A percentile compares a stretch with the other conserved stretches of the same genome.
phyloP scores from a whole-genome alignment of 176 grass and related monocot species.

The Phragmites australis region DNA sequence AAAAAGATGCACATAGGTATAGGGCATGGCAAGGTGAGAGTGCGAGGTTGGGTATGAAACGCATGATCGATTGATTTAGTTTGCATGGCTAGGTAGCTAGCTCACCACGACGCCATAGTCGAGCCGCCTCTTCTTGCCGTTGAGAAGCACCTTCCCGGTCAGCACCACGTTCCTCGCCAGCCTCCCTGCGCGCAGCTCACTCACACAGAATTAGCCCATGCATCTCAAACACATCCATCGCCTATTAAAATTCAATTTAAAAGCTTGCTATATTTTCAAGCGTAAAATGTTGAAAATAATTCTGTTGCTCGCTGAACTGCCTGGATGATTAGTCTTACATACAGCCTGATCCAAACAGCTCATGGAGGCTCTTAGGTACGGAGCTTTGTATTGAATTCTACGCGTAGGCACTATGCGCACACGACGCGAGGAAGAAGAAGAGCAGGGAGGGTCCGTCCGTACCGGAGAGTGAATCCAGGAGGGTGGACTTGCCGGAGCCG shows the following conservation, averaged over 20 bases:
- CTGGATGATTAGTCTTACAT: background rate
- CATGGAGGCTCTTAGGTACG: background rate
- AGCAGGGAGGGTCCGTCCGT: background rate
- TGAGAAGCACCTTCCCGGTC: constrained; percentile 83
- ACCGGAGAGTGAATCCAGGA: constrained; percentile 95
- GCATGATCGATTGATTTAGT: background rate
- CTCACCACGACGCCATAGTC: constrained; percentile 83
- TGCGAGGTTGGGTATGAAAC: background rate
- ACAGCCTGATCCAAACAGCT: background rate
- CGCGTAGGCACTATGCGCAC: background rate
- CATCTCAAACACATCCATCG: background rate
- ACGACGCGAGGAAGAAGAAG: background rate
- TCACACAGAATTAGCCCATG: background rate
- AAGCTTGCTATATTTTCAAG: background rate
- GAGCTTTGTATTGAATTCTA: background rate
- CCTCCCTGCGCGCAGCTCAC: constrained; percentile 63
- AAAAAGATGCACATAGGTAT: too few species aligned
- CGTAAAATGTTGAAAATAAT: background rate
- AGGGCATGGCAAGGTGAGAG: background rate
- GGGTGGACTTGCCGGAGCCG: constrained; percentile 96
- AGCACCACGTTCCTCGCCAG: constrained; percentile 85
- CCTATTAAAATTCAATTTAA: background rate
- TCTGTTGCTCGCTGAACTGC: background rate
- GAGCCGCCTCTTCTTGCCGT: constrained; percentile 90
- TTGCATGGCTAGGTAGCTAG: constrained; percentile 21